Evolutionary conservation across 495 filamentous ascomycete genomes (phyloP), one percentile per base, ranked within the genome.

Genomic region (Lophiotrema nucula): DNA sequence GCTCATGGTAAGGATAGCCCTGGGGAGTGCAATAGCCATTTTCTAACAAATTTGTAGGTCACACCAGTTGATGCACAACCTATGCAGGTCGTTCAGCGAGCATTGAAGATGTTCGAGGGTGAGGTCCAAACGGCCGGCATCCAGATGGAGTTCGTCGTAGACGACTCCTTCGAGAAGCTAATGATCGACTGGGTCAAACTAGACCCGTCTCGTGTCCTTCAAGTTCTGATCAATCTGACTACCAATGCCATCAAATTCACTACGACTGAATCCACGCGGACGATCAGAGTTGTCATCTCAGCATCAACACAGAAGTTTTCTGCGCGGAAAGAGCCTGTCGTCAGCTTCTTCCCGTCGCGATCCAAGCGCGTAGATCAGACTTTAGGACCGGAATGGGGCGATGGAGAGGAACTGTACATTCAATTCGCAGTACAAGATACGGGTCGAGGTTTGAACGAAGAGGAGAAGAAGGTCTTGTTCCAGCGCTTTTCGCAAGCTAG

Each of bases 401-500:
- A 70, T 13, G 88, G 87, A 21, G 79, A 88, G 49, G 75, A 81
- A 25, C 67, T 88, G 25, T 90, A 85, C 63, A 74, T 95, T 35
- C 82, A 86, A 66, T 84, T 90, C 42, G 79, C 84, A 16, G 86
- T 95, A 39, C 78, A 82, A 52, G 90, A 95, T 64, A 89, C 88
- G 0, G 90, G 90, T 0, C 81, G 87, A 11, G 89, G 90, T 0
- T 76, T 95, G 23, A 86, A 77, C 53, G 81, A 85, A 19, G 79
- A 87, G 48, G 85, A 89, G 64, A 88, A 84, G 68, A 84, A 86
- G 53, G 74, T 85, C 6, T 75, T 95, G 0, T 95, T 95, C 68
- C 82, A 87, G 48, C 79, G 89, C 12, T 95, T 95, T 71, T 88
- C 85, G 2, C 89, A 93, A 72, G 86, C 87, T 0, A 86, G 80